Base-by-base conservation (phyloP, 1,284 basidiomycete species). In the Ceratobasidium sp. region DNA sequence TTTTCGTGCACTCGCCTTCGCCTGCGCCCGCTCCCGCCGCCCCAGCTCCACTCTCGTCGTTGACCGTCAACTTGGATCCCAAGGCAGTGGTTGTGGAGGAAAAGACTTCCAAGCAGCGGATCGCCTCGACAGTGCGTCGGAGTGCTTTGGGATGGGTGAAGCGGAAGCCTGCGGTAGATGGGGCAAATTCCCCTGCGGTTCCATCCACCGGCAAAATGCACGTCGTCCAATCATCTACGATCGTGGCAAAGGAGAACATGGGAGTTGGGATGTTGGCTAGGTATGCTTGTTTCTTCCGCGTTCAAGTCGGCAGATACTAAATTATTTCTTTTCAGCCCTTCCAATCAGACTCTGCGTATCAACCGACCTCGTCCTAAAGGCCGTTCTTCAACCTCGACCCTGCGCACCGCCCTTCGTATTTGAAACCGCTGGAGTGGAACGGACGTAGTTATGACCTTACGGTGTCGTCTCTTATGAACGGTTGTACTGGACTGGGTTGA, bases 121-220 rank as follows among this genome's bases (percentile, higher is more conserved):
- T 69, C 6, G 86, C 84, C 2, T 90, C 90, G 0, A 86, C 84
- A 43, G 85, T 87, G 0, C 85, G 90, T n/a, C 86, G 91, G 29
- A 86, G 84, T 0, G 87, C 87, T 0, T 84, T 89, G 0, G 91
- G 90, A 2, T 90, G 88, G 89, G 83, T 88, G 46, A 93, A 91
- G 83, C 88, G 88, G 65, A 88, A 86, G 77, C 7, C 34, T 29
- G 37, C 22, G 2, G 51, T 13, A 6, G 57, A 71, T 29, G 67
- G 37, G 8, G 44, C 49, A 37, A 13, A 22, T 34, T 19, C 57
- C 32, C 59, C 59, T 22, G 59, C n/a, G 62, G 49, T 29, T 52
- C 37, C 61, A 22, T 11, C 51, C 19, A 49, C 22, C 13, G 40
- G 51, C 34, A 66, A 74, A 22, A 64, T 51, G 5, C 37, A 59